A percentile compares a stretch with the other conserved stretches of the same genome.
phyloP scores from a whole-genome alignment of 257 asterid species.

The Gynochthodes officinalis region DNA sequence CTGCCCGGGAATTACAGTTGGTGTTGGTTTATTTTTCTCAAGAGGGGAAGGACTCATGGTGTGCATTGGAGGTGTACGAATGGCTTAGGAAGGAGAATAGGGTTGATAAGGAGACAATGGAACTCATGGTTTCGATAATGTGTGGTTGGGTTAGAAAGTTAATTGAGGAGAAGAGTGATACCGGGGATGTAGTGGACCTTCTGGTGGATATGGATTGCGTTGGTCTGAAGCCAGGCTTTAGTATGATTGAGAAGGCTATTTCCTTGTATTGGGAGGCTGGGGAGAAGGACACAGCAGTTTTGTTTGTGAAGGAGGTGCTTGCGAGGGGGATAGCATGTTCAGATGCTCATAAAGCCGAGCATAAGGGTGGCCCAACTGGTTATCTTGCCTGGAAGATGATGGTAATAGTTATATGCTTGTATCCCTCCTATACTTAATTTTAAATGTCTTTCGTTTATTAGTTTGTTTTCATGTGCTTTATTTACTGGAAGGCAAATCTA shows the following conservation, averaged over 20 bases:
- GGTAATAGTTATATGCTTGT: constrained; percentile 43
- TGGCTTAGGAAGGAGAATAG: constrained; percentile 94
- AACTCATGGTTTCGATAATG: constrained; percentile 93
- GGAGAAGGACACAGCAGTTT: constrained; percentile 51
- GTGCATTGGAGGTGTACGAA: constrained; percentile 91
- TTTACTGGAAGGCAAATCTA: neutral
- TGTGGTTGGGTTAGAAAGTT: constrained; percentile 88
- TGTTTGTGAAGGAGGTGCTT: constrained; percentile 78
- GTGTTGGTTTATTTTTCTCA: constrained; percentile 89
- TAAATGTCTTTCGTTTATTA: constrained; percentile 3
- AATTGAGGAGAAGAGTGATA: constrained; percentile 60
- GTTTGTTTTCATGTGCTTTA: neutral
- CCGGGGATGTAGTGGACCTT: constrained; percentile 78
- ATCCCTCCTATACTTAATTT: neutral
- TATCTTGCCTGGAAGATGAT: constrained; percentile 99
- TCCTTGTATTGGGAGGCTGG: constrained; percentile 86
- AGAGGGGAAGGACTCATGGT: constrained; percentile 99
- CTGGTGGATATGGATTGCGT: constrained; percentile 97
- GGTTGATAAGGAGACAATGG: constrained; percentile 94
- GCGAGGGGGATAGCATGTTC: constrained; percentile 54
- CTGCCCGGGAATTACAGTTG: constrained; percentile 80
- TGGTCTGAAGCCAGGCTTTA: constrained; percentile 73
- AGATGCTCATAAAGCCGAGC: constrained; percentile 45
- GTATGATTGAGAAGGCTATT: constrained; percentile 90
- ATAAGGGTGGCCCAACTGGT: constrained; percentile 83